Percentiles rank a stretch among this genome's conserved stretches.
Evolutionary conservation across 164 flowering plant species (phyloP).

Genomic region (Vitis cinerea): DNA sequence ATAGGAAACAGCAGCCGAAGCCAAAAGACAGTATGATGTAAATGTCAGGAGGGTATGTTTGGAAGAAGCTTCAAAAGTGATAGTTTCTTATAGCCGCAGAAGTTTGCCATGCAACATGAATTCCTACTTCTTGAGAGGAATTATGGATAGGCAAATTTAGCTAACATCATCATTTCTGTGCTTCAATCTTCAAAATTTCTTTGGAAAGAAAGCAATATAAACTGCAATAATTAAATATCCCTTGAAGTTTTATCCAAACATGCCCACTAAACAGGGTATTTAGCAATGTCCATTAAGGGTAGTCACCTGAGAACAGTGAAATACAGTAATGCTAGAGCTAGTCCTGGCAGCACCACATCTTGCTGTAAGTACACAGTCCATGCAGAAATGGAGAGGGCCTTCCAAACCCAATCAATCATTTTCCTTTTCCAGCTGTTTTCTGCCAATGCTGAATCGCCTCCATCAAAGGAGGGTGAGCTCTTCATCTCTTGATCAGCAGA

Average conservation of each 20-base stretch:
- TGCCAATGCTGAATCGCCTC: constrained; percentile 5
- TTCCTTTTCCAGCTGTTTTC: constrained; percentile 19
- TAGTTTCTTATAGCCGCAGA: no score
- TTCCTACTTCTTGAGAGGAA: no score
- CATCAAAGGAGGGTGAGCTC: constrained; percentile 21
- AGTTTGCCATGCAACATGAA: no score
- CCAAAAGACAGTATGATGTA: background rate
- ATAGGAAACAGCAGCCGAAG: background rate
- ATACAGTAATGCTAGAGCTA: constrained; percentile 67
- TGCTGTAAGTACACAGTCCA: constrained; percentile 78
- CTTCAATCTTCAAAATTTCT: no score
- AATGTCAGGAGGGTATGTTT: no score
- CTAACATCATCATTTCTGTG: no score
- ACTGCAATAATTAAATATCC: no score
- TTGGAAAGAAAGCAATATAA: no score
- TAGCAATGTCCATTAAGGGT: background rate
- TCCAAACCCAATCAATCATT: constrained; percentile 19
- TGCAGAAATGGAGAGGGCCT: constrained; percentile 41
- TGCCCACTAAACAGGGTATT: no score
- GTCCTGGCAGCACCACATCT: constrained; percentile 74
- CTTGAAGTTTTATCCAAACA: no score
- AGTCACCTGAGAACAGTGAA: constrained; percentile 84
- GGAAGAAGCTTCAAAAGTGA: no score
- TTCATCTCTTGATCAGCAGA: constrained; percentile 15
- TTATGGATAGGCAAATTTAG: no score